Conservation (phyloP, 2,329 filamentous ascomycete genomes). For the Alternaria panax region DNA sequence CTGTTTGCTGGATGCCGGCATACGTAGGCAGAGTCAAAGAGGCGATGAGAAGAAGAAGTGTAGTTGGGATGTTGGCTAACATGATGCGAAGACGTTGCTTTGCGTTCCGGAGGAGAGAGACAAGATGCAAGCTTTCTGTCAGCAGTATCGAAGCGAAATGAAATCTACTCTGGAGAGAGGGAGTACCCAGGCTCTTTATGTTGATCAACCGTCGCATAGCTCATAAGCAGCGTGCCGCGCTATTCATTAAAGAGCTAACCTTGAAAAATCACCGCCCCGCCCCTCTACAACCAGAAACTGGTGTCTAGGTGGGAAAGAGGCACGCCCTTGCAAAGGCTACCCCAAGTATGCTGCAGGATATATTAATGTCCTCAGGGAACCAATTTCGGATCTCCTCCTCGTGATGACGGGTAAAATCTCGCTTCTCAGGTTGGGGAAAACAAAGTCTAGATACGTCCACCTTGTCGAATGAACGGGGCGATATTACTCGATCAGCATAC, state of each 20-base stretch:
- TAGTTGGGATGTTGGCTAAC: constrained; percentile 15
- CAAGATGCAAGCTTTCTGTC: neutral
- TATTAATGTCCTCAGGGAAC: neutral
- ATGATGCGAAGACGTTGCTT: constrained; percentile 3
- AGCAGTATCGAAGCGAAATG: neutral
- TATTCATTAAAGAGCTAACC: neutral
- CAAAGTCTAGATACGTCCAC: neutral
- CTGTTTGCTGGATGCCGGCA: constrained; percentile 31
- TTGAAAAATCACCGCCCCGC: neutral
- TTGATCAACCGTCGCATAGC: neutral
- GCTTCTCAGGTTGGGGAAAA: neutral
- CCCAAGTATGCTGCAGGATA: constrained; percentile 3
- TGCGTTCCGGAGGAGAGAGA: constrained; percentile 1
- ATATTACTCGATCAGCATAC: neutral
- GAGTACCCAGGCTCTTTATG: neutral
- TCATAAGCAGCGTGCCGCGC: neutral
- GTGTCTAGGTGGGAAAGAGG: neutral
- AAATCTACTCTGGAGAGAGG: neutral
- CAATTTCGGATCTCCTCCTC: constrained; percentile 16
- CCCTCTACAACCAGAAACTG: neutral
- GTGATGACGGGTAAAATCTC: constrained; percentile 1
- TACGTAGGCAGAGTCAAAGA: constrained; percentile 18
- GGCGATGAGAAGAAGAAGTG: constrained; percentile 13
- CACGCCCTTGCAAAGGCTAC: neutral
- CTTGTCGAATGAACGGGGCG: neutral